phyloP scores from a whole-genome alignment of 73 alveolate species.

The Tetrahymena malaccensis region DNA sequence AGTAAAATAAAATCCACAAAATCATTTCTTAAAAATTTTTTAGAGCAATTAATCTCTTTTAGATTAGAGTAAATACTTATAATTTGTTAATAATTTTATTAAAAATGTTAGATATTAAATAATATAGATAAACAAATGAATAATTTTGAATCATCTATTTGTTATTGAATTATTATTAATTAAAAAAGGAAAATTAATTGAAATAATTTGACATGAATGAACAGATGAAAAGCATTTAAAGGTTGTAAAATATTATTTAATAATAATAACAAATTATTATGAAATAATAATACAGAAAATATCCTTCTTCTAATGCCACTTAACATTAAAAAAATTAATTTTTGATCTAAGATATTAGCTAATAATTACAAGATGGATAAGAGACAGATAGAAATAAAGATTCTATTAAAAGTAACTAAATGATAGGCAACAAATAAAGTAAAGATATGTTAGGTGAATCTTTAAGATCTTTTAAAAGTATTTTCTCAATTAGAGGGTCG shows the following conservation, averaged over 20 bases:
- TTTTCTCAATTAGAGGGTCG: neutral
- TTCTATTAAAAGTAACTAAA: neutral
- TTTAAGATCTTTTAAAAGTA: neutral
- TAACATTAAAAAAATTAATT: neutral
- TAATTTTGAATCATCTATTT: no score
- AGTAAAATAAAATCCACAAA: no score
- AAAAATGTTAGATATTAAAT: no score
- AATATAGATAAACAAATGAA: no score
- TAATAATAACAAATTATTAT: neutral
- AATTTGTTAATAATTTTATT: no score
- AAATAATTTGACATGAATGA: neutral
- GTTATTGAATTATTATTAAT: neutral
- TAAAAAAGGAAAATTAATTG: neutral
- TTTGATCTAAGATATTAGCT: neutral
- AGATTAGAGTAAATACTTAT: no score
- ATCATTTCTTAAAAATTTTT: no score
- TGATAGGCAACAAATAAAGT: no score
- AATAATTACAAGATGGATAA: neutral
- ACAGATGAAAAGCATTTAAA: neutral
- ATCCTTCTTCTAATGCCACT: neutral
- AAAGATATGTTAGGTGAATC: neutral
- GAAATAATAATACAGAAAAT: neutral
- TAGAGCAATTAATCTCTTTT: no score
- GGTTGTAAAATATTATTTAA: neutral
- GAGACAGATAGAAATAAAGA: neutral